Base-by-base conservation (phyloP, 306 rosid genomes). In the Echinosophora koreensis region DNA sequence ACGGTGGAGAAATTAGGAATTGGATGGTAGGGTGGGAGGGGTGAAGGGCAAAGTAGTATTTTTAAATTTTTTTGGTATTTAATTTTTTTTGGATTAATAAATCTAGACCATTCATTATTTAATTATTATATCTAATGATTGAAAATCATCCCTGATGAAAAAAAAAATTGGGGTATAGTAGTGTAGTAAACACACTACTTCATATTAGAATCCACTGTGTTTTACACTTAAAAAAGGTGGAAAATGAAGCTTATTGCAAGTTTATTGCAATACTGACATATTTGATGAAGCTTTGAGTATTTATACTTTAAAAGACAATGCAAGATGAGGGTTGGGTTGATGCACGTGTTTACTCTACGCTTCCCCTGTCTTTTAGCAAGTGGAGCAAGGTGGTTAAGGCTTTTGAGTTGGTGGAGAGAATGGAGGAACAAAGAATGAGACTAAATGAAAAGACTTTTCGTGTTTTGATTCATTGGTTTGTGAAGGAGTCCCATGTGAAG, bases 381-480 rank as follows among this genome's bases (percentile, higher is more conserved):
- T 77, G 83, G 86, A 94, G 91, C 30, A 80, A 86, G 74, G 89
- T 91, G 71, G 98, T 91, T 69, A 83, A 84, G 81, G 94, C 94
- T 6, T 86, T 83, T 74, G 89, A 90, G 84, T 76, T 91, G 76
- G 85, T 91, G 64, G 94, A 88, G 80, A 82, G 81, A 62, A 86
- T 89, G 94, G 88, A 80, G 14, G 86, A 66, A 8, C 83, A 37
- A 42, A 82, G 78, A 50, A 59, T 84, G 79, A 57, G 46, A 15
- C 59, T 91, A 54, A 91, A 79, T 73, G 94, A 88, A 63, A 91
- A 87, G 87, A 90, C 96, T 15, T 87, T 87, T 82, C 73, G 75
- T 68, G 88, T 91, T 81, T 85, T 90, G 84, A 90, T 90, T 85
- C 93, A 91, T 80, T 91, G 97, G 66, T 88, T 87, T 84, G 90